phyloP scores from a whole-genome alignment of 1,284 basidiomycete species.

The Naganishia sp. region DNA sequence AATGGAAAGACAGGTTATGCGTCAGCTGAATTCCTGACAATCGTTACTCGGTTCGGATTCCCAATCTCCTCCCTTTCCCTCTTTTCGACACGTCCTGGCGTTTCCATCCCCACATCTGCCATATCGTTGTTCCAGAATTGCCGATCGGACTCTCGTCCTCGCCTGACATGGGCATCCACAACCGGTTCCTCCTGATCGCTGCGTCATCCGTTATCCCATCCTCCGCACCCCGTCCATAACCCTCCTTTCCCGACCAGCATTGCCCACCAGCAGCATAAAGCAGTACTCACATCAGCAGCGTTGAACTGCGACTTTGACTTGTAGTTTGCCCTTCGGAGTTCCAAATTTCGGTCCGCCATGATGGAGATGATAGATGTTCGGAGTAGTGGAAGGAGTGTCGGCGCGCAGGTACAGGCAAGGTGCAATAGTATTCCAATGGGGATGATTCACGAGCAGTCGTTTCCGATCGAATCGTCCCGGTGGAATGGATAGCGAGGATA shows the following conservation, averaged over 20 bases:
- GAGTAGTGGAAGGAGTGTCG: constrained; percentile 9
- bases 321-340: constrained; percentile 54
- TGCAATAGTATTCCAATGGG: not conserved
- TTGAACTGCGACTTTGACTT: constrained; percentile 56
- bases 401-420: not conserved
- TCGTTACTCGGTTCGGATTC: not conserved
- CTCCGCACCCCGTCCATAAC: not conserved
- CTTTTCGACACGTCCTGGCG: not conserved
- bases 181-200: not conserved
- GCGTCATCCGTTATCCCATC: not conserved
- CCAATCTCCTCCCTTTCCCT: not conserved
- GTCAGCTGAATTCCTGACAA: constrained; percentile 5
- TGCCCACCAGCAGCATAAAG: not conserved
- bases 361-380: constrained; percentile 25
- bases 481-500: not conserved
- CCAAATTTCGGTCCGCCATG: constrained; percentile 51
- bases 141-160: too few relatives aligned
- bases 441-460: constrained; percentile 1
- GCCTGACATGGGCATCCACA: too few relatives aligned
- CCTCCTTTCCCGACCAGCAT: not conserved
- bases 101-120: too few relatives aligned
- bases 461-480: too few relatives aligned
- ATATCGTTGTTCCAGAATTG: too few relatives aligned
- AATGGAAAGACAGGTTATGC: constrained; percentile 3
- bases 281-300: constrained; percentile 50